Base-by-base conservation (phyloP, 306 rosid genomes). In the Carpinus fangiana region DNA sequence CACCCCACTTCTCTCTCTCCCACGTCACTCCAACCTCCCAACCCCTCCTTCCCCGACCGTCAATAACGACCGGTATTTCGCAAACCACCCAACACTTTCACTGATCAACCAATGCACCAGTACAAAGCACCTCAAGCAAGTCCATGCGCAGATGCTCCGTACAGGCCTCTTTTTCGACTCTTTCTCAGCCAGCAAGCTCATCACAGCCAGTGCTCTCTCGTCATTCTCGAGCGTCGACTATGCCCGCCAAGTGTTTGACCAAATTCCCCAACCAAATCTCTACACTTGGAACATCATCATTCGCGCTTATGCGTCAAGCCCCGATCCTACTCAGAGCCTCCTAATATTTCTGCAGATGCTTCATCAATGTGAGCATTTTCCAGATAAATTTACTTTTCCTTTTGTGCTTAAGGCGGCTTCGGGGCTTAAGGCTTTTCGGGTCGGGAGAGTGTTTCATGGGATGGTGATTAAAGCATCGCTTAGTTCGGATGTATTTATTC, bases 401-500 rank as follows among this genome's bases (percentile, higher is more conserved):
- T 88, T 88, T 76, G 71, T 87, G 51, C 64, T 90, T 59, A 90
- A 90, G 83, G 92, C 92, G 0, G 95, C 95, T 72, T 90, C 92
- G 11, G 85, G 78, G 81, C 87, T 88, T 38, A 56, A 64, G 78
- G 87, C 73, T 78, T 85, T 57, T 12, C 73, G 26, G 68, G 55
- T 86, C 46, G 90, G 90, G 55, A 87, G 77, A 20, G 90, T 73
- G 18, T 82, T 86, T 76, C 92, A 90, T 64, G 95, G 92, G 78
- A 86, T 88, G 95, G 84, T 23, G 28, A 62, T 87, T 51, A 90
- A 90, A 84, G 65, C 83, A 18, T 79, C 87, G 8, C 61, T 88
- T 75, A 79, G 85, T 57, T 79, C 82, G 21, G 87, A 90, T 72
- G 9, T 88, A 31, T 87, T 79, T 80, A 78, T 90, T 73, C 84